phyloP scores from a whole-genome alignment of 306 rosid genomes.

The Vicia faba region DNA sequence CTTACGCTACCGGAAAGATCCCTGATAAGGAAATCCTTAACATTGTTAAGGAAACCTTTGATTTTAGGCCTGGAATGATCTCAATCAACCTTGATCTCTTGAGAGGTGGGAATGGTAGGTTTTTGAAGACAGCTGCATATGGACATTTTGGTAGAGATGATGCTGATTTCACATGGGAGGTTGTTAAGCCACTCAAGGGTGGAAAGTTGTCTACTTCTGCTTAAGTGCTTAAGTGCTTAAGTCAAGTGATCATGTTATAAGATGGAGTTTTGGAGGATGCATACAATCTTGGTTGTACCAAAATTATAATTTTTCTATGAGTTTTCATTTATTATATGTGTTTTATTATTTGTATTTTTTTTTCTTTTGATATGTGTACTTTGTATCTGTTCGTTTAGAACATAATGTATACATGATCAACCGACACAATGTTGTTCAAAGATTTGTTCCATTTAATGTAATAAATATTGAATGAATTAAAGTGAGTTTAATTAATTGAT shows the following conservation, averaged over 20 bases:
- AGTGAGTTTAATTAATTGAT: neutral
- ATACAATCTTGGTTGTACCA: conserved; percentile 27
- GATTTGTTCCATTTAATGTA: neutral
- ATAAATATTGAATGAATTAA: neutral
- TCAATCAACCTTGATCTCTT: conserved; percentile 59
- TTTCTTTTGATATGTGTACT: conserved; percentile 14
- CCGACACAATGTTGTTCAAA: conserved; percentile 5
- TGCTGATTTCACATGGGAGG: conserved; percentile 63
- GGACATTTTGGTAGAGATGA: conserved; percentile 57
- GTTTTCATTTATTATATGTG: conserved; percentile 11
- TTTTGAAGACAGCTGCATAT: conserved; percentile 58
- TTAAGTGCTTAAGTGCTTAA: conserved; percentile 46
- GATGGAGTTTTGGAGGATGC: conserved; percentile 27
- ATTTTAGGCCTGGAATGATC: conserved; percentile 57
- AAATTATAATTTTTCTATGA: conserved; percentile 15
- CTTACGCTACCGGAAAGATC: conserved; percentile 48
- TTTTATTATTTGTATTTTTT: neutral
- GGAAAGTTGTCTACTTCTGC: conserved; percentile 45
- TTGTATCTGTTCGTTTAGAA: conserved; percentile 14
- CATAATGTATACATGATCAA: conserved; percentile 1
- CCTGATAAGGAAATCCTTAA: conserved; percentile 50
- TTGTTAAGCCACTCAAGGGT: conserved; percentile 60
- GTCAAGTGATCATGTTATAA: neutral
- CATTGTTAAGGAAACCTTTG: conserved; percentile 54
- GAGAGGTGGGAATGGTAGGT: conserved; percentile 56